Conservation (phyloP, 176 grass and related monocot genomes). For the Alloteropsis semialata region DNA sequence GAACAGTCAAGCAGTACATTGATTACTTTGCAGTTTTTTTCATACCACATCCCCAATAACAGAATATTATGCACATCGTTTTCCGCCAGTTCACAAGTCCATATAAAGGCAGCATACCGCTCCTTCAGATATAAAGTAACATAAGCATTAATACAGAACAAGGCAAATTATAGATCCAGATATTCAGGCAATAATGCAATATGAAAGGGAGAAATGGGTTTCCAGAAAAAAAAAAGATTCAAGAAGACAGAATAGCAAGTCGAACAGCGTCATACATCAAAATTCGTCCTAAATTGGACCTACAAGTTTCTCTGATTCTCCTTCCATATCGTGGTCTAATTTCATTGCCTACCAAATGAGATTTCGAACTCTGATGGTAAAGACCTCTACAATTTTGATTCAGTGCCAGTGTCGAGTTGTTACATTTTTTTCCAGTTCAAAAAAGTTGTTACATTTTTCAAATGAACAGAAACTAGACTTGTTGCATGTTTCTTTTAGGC, state of each 20-base stretch:
- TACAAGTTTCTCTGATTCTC: constrained; percentile 89
- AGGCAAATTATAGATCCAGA: not conserved
- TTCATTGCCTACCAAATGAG: constrained; percentile 61
- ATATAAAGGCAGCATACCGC: constrained; percentile 81
- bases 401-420: not conserved
- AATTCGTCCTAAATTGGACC: not conserved
- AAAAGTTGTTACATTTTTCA: too few species aligned
- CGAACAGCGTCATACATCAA: constrained; percentile 6
- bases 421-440: too few species aligned
- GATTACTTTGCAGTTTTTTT: not conserved
- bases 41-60: constrained; percentile 54
- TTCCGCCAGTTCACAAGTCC: constrained; percentile 57
- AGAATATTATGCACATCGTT: constrained; percentile 60
- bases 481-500: constrained; percentile 73
- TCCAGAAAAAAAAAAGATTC: not conserved
- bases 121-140: constrained; percentile 43
- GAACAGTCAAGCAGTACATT: not conserved
- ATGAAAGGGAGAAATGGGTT: too few species aligned
- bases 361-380: constrained; percentile 74
- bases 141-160: constrained; percentile 4
- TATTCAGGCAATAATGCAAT: not conserved
- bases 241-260: not conserved
- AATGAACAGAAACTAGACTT: not conserved
- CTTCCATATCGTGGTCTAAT: constrained; percentile 91
- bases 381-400: not conserved